Conservation (phyloP, 352 stramenopile species). For the Phytophthora europaea region DNA sequence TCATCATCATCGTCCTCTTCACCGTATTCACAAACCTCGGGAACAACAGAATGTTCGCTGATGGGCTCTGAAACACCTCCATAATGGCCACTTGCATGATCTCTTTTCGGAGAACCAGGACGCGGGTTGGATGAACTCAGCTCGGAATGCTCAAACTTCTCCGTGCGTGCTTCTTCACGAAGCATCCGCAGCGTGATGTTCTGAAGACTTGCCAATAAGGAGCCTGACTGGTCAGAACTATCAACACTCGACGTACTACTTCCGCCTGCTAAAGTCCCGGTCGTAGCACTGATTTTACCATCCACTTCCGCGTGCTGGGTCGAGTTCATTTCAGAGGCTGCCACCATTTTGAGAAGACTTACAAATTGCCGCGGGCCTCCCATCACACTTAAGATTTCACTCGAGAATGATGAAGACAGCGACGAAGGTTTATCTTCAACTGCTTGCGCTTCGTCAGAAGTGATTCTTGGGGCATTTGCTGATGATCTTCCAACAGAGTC, state of each 20-base stretch:
- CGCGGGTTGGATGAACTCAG: conserved; percentile 7
- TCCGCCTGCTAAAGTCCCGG: background rate
- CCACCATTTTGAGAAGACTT: conserved; percentile 85
- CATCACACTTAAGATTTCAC: conserved; percentile 59
- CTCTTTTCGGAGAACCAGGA: conserved; percentile 5
- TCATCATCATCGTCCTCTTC: conserved; percentile 39
- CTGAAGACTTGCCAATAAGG: conserved; percentile 65
- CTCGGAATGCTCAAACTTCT: conserved; percentile 37
- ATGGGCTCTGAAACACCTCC: background rate
- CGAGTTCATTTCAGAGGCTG: conserved; percentile 81
- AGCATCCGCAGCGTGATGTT: conserved; percentile 65
- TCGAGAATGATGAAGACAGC: conserved; percentile 30
- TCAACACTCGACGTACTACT: conserved; percentile 7
- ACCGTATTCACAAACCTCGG: conserved; percentile 14
- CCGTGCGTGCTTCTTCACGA: conserved; percentile 57
- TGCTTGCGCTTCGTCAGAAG: background rate
- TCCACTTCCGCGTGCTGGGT: conserved; percentile 23
- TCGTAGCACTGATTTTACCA: background rate
- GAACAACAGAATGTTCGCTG: conserved; percentile 4
- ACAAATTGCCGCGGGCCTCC: conserved; percentile 82
- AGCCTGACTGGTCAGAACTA: conserved; percentile 39
- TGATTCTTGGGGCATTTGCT: background rate
- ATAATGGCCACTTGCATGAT: background rate
- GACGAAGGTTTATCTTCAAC: conserved; percentile 28
- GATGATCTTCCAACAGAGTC: conserved; percentile 13